Conservation (phyloP, 257 asterid genomes). For the Nicotiana attenuata region DNA sequence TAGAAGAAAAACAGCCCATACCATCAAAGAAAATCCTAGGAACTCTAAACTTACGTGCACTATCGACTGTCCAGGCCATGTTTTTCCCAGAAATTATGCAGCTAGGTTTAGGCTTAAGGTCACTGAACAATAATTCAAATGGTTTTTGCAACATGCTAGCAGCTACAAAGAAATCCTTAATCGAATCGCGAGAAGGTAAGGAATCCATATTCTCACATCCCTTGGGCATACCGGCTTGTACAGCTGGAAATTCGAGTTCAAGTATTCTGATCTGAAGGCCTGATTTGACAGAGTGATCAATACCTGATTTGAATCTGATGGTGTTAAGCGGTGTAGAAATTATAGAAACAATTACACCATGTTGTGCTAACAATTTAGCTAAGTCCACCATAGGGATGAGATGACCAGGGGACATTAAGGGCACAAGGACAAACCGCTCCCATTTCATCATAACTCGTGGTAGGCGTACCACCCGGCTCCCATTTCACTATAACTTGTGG, state of each 20-base stretch:
- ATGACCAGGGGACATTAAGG: slow-evolving; percentile 72
- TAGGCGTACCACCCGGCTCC: no score
- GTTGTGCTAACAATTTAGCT: slow-evolving; percentile 49
- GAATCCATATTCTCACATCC: slow-evolving; percentile 51
- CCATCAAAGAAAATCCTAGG: slow-evolving; percentile 47
- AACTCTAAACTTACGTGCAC: slow-evolving; percentile 20
- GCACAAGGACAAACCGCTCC: slow-evolving; percentile 57
- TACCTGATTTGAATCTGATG: slow-evolving; percentile 27
- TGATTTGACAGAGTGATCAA: no score
- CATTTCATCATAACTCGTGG: no score
- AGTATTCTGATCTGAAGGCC: slow-evolving; percentile 34
- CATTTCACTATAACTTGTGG: no score
- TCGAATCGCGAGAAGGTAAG: slow-evolving; percentile 28
- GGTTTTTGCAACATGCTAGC: slow-evolving; percentile 25
- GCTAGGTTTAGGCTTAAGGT: slow-evolving; percentile 26
- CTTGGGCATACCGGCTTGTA: slow-evolving; percentile 47
- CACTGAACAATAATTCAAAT: slow-evolving; percentile 21
- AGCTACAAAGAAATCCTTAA: slow-evolving; percentile 30
- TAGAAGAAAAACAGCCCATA: slow-evolving; percentile 38
- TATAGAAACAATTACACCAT: slow-evolving; percentile 25
- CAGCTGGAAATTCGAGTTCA: slow-evolving; percentile 33
- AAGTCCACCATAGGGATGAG: slow-evolving; percentile 75
- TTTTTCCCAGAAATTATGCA: slow-evolving; percentile 41
- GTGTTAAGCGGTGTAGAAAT: slow-evolving; percentile 41
- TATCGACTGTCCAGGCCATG: slow-evolving; percentile 30